phyloP scores from a whole-genome alignment of 768 basidiomycete species.

The Serendipita sp. region DNA sequence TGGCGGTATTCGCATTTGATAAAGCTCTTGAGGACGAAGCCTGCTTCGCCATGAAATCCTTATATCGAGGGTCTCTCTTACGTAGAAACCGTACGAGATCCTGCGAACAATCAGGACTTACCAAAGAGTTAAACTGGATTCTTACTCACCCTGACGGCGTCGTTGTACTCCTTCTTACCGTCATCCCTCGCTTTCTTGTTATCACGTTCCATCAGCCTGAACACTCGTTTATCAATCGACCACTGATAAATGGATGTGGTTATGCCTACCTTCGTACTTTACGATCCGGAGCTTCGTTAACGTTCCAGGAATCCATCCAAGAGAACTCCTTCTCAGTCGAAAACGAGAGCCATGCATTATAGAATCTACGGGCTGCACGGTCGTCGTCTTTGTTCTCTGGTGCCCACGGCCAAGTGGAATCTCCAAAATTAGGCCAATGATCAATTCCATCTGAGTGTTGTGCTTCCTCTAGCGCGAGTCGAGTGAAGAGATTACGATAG shows the following conservation, averaged over 20 bases:
- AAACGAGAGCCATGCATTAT: constrained; percentile 76
- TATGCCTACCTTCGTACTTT: constrained; percentile 50
- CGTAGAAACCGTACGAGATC: constrained; percentile 58
- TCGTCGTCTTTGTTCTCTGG: constrained; percentile 29
- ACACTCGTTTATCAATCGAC: not conserved
- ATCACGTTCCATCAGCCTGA: constrained; percentile 83
- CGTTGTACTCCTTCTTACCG: constrained; percentile 80
- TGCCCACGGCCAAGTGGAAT: constrained; percentile 58
- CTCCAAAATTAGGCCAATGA: constrained; percentile 72
- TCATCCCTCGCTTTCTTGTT: constrained; percentile 87
- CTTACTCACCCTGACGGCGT: constrained; percentile 61
- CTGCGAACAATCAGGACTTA: constrained; percentile 23
- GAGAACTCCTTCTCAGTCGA: constrained; percentile 71
- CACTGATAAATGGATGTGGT: not conserved
- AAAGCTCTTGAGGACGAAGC: constrained; percentile 21
- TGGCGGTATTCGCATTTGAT: constrained; percentile 17
- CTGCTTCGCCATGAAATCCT: constrained; percentile 37
- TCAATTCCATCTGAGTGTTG: constrained; percentile 26
- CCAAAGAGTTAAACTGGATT: constrained; percentile 3
- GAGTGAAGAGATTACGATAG: constrained; percentile 71
- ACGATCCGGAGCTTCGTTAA: constrained; percentile 73
- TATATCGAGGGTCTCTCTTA: constrained; percentile 83
- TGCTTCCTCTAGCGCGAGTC: constrained; percentile 68
- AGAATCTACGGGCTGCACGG: constrained; percentile 55
- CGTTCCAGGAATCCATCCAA: constrained; percentile 77